Percentiles rank a stretch among this genome's conserved stretches.
Evolutionary conservation across 495 filamentous ascomycete species (phyloP).

Genomic region (Trichoderma parareesei): DNA sequence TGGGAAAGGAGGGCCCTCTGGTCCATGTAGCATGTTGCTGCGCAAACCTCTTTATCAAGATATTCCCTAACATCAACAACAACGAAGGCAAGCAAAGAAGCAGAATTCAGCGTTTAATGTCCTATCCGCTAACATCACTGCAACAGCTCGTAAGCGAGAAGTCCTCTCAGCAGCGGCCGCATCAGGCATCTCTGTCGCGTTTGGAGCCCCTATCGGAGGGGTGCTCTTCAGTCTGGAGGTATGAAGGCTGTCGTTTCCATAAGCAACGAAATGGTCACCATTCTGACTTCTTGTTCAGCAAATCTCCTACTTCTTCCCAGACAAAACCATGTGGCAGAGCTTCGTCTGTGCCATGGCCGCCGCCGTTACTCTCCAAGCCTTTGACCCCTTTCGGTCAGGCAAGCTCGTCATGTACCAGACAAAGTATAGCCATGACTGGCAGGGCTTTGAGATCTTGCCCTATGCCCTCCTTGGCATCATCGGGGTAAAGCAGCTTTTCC

Average conservation of each 20-base stretch:
- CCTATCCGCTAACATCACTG: slow-evolving; percentile 18
- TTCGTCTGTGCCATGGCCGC: slow-evolving; percentile 99
- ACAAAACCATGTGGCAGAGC: slow-evolving; percentile 99
- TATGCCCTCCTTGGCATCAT: slow-evolving; percentile 82
- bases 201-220: slow-evolving; percentile 91
- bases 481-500: slow-evolving; percentile 37
- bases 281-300: slow-evolving; percentile 37
- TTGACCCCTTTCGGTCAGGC: slow-evolving; percentile 92
- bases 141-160: slow-evolving; percentile 80
- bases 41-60: slow-evolving; percentile 90
- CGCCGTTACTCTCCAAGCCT: slow-evolving; percentile 81
- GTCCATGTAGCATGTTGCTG: slow-evolving; percentile 98
- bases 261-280: neutral
- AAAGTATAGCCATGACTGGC: slow-evolving; percentile 86
- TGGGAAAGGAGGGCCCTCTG: slow-evolving; percentile 96
- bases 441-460: slow-evolving; percentile 87
- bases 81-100: slow-evolving; percentile 65
- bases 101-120: neutral
- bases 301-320: slow-evolving; percentile 96
- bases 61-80: slow-evolving; percentile 69
- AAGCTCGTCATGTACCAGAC: slow-evolving; percentile 97
- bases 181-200: slow-evolving; percentile 93
- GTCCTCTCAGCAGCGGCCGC: slow-evolving; percentile 91
- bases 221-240: slow-evolving; percentile 89
- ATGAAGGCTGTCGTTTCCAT: slow-evolving; percentile 15